Evolutionary conservation across 805 yeast genomes (phyloP), one percentile per base, ranked within the genome.

Genomic region (Ogataea parapolymorpha): DNA sequence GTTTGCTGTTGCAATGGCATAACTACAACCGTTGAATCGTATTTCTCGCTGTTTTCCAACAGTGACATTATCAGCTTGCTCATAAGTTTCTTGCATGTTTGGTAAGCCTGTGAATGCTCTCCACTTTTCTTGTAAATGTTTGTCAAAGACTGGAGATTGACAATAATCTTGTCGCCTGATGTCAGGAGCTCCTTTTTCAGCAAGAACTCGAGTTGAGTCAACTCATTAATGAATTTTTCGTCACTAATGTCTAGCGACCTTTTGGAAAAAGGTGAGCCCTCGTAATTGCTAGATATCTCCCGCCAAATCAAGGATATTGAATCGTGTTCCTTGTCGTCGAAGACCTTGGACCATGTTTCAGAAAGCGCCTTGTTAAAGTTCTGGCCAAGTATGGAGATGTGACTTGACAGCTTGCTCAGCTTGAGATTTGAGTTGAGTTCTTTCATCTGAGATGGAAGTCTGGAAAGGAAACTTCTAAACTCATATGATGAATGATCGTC

Each of bases 161-260:
- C 54, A 9, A 71, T 55, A 4, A 71, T 53, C 18, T 62, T 52
- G 12, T 51, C 58, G 16, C 54, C 42, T 12, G 58, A 26, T 6
- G 51, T 32, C 6, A 43, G 37, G 7, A 50, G 33, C 7, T 59
- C 45, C 17, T 53, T 50, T 16, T 57, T 54, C 13, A 63, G 54
- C 40, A 74, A 59, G 47, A 65, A 72, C 15, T 68, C 63, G 48
- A 75, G 59, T 54, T 75, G 79, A 29, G 72, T 61, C 41, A 75
- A 50, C 51, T 76, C 80, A 41, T 61, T 67, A 44, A 74, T 70
- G 57, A 68, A 75, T n/a, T 59, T 49, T 47, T 69, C 67, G 49
- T 75, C 79, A 52, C 65, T 69, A 41, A 74, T 66, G 30, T 58
- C 35, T 44, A 63, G 39, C 5, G 55, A 56, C 49, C 61, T 53